These are phyloP conservation scores for Chaetomium sp. DNA, from an alignment of 2,329 filamentous ascomycete species.

Conservation along the genomic window DNA sequence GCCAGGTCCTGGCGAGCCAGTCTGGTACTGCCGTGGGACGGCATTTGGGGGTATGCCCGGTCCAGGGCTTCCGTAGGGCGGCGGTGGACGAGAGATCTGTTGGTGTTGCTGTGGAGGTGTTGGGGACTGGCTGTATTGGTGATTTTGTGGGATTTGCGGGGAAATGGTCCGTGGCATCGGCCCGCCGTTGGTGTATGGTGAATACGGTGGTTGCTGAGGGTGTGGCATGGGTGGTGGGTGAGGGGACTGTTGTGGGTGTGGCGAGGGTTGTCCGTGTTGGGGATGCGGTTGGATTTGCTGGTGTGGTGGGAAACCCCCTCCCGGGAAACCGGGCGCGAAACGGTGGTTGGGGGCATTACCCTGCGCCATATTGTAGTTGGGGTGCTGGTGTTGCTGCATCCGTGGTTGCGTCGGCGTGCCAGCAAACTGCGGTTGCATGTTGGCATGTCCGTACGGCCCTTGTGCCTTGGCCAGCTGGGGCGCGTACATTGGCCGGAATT, in stretches of 20 bases:
- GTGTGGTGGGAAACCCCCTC: constrained; percentile 22
- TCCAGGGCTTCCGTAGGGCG: constrained; percentile 23
- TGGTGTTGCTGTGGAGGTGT: constrained; percentile 26
- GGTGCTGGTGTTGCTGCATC: constrained; percentile 30
- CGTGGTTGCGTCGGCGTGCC: constrained; percentile 38
- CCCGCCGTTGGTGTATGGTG: constrained; percentile 40
- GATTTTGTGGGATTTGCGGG: constrained; percentile 35
- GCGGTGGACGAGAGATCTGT: constrained; percentile 22
- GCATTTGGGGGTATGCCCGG: constrained; percentile 25
- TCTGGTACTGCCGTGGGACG: constrained; percentile 30
- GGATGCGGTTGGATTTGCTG: constrained; percentile 29
- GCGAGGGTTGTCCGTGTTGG: constrained; percentile 20
- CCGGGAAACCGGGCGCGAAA: constrained; percentile 27
- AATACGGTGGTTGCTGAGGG: constrained; percentile 29
- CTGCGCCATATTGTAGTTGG: constrained; percentile 35
- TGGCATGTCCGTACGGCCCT: constrained; percentile 46
- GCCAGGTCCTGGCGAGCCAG: constrained; percentile 24
- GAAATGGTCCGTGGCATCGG: constrained; percentile 38
- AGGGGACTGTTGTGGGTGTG: constrained; percentile 27
- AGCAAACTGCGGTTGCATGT: constrained; percentile 40
- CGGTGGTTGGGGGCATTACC: constrained; percentile 38
- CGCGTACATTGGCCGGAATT: constrained; percentile 47
- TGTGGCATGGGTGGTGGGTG: constrained; percentile 21
- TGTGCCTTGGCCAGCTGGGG: constrained; percentile 47
- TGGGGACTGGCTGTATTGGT: constrained; percentile 36